A percentile compares a stretch with the other conserved stretches of the same genome.
Conservation (phyloP, 164 flowering plant genomes). For the Cinnamomum chago region DNA sequence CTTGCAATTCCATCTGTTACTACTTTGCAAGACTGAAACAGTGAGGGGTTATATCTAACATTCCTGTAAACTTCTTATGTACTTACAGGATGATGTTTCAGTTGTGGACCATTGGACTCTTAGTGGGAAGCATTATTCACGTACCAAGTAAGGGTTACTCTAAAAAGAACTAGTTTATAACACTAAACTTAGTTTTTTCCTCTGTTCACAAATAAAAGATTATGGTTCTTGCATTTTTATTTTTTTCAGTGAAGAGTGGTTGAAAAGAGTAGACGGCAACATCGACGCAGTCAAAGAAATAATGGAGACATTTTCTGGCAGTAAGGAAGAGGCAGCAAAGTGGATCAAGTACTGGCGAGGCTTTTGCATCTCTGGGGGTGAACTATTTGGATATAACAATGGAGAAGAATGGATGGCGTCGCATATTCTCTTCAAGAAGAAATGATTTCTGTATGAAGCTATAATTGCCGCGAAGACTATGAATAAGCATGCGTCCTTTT, state of each 20-base stretch:
- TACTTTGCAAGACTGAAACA: neutral
- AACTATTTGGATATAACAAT: slow-evolving; percentile 16
- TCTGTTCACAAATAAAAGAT: neutral
- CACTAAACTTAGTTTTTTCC: neutral
- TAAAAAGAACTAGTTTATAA: neutral
- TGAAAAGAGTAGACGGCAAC: slow-evolving; percentile 14
- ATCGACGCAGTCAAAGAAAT: slow-evolving; percentile 6
- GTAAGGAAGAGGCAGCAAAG: slow-evolving; percentile 7
- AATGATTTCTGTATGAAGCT: neutral
- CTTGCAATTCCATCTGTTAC: neutral
- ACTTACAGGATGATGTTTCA: slow-evolving; percentile 10
- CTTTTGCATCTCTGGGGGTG: slow-evolving; percentile 10
- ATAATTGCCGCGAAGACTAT: too few relatives aligned
- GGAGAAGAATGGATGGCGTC: slow-evolving; percentile 28
- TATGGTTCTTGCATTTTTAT: neutral
- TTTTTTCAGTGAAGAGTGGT: slow-evolving; percentile 14
- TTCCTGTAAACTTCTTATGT: neutral
- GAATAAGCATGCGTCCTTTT: too few relatives aligned
- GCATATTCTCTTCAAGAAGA: slow-evolving; percentile 19
- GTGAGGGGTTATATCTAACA: neutral
- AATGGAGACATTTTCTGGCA: slow-evolving; percentile 8
- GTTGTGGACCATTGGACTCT: slow-evolving; percentile 11
- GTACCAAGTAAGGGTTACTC: slow-evolving; percentile 1
- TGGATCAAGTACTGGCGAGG: slow-evolving; percentile 12
- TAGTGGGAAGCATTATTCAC: slow-evolving; percentile 14